These are phyloP conservation scores for Curvularia sp. DNA, from an alignment of 2,329 filamentous ascomycete genomes.

Conservation along the genomic window DNA sequence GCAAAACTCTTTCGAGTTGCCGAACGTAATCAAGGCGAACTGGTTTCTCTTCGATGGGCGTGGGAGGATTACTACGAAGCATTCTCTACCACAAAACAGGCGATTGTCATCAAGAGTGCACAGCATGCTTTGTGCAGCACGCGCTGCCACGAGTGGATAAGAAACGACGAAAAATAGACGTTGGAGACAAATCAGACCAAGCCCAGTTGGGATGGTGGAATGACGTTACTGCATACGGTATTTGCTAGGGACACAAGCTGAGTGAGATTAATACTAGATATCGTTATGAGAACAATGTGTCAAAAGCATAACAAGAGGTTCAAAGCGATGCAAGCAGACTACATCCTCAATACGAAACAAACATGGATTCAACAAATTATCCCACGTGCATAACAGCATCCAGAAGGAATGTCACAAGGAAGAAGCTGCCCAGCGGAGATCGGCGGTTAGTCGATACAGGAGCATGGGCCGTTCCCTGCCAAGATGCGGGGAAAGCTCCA, in stretches of 20 bases:
- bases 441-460: slow-evolving; percentile 18
- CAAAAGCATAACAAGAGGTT: neutral
- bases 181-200: neutral
- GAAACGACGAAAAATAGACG: neutral
- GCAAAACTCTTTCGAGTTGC: neutral
- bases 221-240: neutral
- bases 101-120: neutral
- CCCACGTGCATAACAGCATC: neutral
- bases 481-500: slow-evolving; percentile 40
- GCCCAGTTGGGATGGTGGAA: neutral
- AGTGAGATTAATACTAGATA: neutral
- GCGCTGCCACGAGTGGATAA: neutral
- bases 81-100: neutral
- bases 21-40: neutral
- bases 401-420: neutral
- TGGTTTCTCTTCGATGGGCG: neutral
- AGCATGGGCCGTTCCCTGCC: slow-evolving; percentile 20
- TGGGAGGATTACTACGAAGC: neutral
- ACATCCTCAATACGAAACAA: neutral
- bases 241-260: neutral
- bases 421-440: slow-evolving; percentile 7
- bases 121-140: neutral
- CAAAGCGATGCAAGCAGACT: neutral
- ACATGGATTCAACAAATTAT: neutral
- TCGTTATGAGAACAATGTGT: neutral